These are phyloP conservation scores for Proliferodiscus dingleyae DNA, from an alignment of 2,329 filamentous ascomycete species.

Conservation along the genomic window DNA sequence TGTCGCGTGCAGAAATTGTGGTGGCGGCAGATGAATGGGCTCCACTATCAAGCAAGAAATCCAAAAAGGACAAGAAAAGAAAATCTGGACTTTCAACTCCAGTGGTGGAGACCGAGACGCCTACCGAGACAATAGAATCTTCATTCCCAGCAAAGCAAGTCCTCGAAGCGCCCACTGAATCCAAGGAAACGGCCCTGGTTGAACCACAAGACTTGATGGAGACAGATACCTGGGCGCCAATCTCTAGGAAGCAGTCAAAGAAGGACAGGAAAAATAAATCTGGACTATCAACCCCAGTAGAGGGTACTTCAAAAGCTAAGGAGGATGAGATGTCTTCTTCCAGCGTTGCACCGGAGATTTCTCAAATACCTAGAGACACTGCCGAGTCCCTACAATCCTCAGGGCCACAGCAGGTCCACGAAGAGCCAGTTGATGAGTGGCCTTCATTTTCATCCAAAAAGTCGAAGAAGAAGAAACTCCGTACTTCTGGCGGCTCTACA, in stretches of 20 bases:
- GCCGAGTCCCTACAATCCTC: not conserved
- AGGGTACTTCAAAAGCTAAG: not conserved
- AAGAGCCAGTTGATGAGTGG: no score
- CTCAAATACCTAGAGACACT: not conserved
- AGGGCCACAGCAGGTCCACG: not conserved
- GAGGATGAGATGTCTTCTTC: not conserved
- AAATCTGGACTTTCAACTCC: constrained; percentile 5
- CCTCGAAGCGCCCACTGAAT: not conserved
- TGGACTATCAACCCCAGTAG: constrained; percentile 2
- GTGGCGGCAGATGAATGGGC: constrained; percentile 3
- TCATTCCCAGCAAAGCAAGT: not conserved
- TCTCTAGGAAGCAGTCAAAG: constrained; percentile 8
- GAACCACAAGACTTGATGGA: not conserved
- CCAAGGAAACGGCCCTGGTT: not conserved
- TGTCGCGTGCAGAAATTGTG: not conserved
- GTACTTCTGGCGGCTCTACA: not conserved
- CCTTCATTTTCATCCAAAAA: no score
- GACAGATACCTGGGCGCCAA: not conserved
- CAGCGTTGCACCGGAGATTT: not conserved
- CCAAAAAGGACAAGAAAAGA: constrained; percentile 30
- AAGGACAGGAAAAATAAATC: constrained; percentile 30
- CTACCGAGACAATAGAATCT: not conserved
- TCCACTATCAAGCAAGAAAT: constrained; percentile 5
- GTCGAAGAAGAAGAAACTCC: not conserved
- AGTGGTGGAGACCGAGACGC: not conserved